These are phyloP conservation scores for Diutina neorugosa DNA, from an alignment of 1,139 yeast genomes.

Conservation along the genomic window DNA sequence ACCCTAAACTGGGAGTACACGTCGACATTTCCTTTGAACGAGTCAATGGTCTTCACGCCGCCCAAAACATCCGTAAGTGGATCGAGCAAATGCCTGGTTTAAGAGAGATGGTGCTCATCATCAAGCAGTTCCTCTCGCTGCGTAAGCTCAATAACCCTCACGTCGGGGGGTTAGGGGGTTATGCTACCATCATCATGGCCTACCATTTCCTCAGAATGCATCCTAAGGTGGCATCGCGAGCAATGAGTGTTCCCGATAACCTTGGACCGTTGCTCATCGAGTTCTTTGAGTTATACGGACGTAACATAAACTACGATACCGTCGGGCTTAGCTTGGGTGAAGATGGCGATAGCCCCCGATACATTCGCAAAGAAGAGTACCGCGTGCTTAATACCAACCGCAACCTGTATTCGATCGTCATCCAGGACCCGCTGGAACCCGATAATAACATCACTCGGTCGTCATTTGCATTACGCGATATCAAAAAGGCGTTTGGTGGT, in stretches of 20 bases:
- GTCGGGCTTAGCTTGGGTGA: slow-evolving; percentile 54
- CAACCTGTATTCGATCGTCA: slow-evolving; percentile 56
- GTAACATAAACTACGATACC: slow-evolving; percentile 77
- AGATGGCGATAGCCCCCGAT: slow-evolving; percentile 35
- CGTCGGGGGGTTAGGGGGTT: slow-evolving; percentile 94
- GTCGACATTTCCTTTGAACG: slow-evolving; percentile 90
- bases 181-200: slow-evolving; percentile 78
- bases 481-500: slow-evolving; percentile 82
- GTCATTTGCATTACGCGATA: slow-evolving; percentile 67
- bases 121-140: slow-evolving; percentile 77
- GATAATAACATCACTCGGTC: slow-evolving; percentile 78
- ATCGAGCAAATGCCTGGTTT: slow-evolving; percentile 62
- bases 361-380: slow-evolving; percentile 44
- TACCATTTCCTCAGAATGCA: slow-evolving; percentile 74
- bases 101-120: slow-evolving; percentile 70
- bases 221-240: slow-evolving; percentile 60
- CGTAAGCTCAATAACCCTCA: slow-evolving; percentile 84
- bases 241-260: slow-evolving; percentile 60
- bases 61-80: slow-evolving; percentile 71
- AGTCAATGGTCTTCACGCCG: slow-evolving; percentile 78
- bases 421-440: slow-evolving; percentile 85
- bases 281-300: slow-evolving; percentile 91
- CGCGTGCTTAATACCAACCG: slow-evolving; percentile 42
- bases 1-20: slow-evolving; percentile 57
- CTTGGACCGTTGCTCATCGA: slow-evolving; percentile 84